phyloP scores from a whole-genome alignment of 2,329 filamentous ascomycete species.

The Penicillium polonicum region DNA sequence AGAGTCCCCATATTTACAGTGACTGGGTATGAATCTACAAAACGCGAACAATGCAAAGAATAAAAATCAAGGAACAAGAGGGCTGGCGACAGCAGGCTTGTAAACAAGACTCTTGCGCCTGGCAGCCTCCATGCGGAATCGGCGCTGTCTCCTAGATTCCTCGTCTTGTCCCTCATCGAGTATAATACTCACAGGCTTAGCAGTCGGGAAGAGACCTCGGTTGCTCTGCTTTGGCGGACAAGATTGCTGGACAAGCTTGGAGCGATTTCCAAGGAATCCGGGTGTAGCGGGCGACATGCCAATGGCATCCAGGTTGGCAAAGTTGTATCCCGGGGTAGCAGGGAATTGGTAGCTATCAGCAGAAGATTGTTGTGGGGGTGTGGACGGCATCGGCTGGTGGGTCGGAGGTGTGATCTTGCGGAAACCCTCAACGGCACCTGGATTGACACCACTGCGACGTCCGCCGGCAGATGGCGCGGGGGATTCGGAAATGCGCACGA shows the following conservation, averaged over 20 bases:
- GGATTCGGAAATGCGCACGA: constrained; percentile 44
- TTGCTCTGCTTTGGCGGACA: constrained; percentile 54
- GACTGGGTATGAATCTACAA: constrained; percentile 15
- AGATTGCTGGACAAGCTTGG: constrained; percentile 51
- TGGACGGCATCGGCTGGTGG: constrained; percentile 18
- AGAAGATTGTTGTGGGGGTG: constrained; percentile 13
- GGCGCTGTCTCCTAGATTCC: constrained; percentile 44
- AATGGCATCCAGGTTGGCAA: constrained; percentile 38
- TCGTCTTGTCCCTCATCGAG: constrained; percentile 26
- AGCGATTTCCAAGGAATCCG: constrained; percentile 46
- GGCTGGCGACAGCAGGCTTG: constrained; percentile 72
- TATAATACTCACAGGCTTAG: constrained; percentile 2
- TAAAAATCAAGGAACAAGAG: constrained; percentile 53
- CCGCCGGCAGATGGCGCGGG: constrained; percentile 29
- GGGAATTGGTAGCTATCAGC: constrained; percentile 28
- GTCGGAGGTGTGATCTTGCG: constrained; percentile 36
- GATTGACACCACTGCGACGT: constrained; percentile 30
- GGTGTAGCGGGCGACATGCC: constrained; percentile 48
- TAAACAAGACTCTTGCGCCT: constrained; percentile 75
- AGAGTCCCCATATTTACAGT: constrained; percentile 22
- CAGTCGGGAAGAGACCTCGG: constrained; percentile 41
- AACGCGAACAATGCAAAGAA: constrained; percentile 6
- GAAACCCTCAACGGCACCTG: constrained; percentile 34
- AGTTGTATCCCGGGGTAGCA: constrained; percentile 37
- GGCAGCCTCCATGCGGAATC: constrained; percentile 67